Percentiles rank a stretch among this genome's conserved stretches.
These are phyloP conservation scores for Plantago rigida DNA, from an alignment of 305 asterid species.

Conservation along the genomic window DNA sequence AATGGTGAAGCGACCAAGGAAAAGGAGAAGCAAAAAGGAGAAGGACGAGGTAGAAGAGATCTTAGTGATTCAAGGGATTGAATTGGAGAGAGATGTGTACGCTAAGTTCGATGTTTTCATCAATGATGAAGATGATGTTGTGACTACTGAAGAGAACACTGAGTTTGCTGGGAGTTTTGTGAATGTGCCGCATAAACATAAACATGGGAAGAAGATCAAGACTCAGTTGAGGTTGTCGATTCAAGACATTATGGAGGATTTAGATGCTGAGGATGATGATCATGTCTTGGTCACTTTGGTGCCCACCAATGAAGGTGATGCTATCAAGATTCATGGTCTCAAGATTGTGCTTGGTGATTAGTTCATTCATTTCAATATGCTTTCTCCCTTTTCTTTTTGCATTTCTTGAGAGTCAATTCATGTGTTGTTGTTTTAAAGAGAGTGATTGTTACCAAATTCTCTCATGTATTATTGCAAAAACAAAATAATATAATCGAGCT, in stretches of 20 bases:
- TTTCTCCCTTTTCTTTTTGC: too few species aligned
- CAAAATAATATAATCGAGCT: too few species aligned
- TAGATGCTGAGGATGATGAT: constrained; percentile 59
- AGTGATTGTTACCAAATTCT: too few species aligned
- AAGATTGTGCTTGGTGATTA: constrained; percentile 56
- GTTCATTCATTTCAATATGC: neutral
- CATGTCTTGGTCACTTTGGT: constrained; percentile 62
- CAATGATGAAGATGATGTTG: constrained; percentile 58
- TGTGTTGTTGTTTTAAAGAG: too few species aligned
- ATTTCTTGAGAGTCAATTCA: too few species aligned
- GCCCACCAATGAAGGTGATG: constrained; percentile 41
- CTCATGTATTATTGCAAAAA: too few species aligned
- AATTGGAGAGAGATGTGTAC: constrained; percentile 36
- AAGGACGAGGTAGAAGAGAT: constrained; percentile 55
- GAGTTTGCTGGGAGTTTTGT: constrained; percentile 77
- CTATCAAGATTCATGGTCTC: constrained; percentile 38
- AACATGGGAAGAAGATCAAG: constrained; percentile 35
- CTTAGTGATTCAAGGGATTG: constrained; percentile 51
- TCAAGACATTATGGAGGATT: constrained; percentile 57
- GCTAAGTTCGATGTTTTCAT: constrained; percentile 65
- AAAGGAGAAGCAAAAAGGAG: constrained; percentile 47
- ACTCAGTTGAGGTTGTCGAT: constrained; percentile 48
- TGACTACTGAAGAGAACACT: constrained; percentile 36
- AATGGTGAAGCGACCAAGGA: constrained; percentile 63
- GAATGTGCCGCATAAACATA: constrained; percentile 55